A percentile compares a stretch with the other conserved stretches of the same genome.
These are phyloP conservation scores for Galerina marginata DNA, from an alignment of 768 basidiomycete species.

Conservation along the genomic window DNA sequence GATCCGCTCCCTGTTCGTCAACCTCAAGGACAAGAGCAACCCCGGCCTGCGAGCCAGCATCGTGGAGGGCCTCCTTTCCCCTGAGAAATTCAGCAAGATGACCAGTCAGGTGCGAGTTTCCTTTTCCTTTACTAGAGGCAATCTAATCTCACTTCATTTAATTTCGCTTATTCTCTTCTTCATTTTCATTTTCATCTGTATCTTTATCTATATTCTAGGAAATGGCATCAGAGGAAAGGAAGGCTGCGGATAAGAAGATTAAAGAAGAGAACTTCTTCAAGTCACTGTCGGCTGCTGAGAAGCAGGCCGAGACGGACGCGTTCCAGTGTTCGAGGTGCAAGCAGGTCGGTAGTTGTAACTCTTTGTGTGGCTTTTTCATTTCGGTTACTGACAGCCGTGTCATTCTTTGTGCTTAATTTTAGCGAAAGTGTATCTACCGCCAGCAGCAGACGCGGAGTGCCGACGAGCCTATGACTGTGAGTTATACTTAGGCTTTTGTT, in stretches of 20 bases:
- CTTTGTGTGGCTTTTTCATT: neutral
- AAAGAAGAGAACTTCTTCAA: slow-evolving; percentile 88
- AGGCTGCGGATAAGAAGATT: slow-evolving; percentile 82
- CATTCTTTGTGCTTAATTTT: neutral
- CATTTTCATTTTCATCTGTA: neutral
- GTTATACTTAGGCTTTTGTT: neutral
- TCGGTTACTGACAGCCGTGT: neutral
- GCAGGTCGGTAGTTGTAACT: slow-evolving; percentile 52
- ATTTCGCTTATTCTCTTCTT: neutral
- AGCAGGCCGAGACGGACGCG: slow-evolving; percentile 93
- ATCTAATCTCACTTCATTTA: too few species aligned
- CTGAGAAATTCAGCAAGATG: slow-evolving; percentile 79
- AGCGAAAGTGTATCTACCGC: slow-evolving; percentile 89
- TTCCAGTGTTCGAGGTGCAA: slow-evolving; percentile 98
- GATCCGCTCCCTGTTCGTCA: slow-evolving; percentile 88
- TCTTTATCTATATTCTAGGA: slow-evolving; percentile 57
- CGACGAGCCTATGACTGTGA: slow-evolving; percentile 95
- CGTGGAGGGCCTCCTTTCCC: slow-evolving; percentile 78
- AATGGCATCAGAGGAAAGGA: slow-evolving; percentile 94
- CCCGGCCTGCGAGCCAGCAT: slow-evolving; percentile 84
- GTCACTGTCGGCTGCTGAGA: slow-evolving; percentile 86
- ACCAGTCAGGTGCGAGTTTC: slow-evolving; percentile 65
- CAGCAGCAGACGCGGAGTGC: slow-evolving; percentile 98
- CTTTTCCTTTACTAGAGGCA: too few species aligned
- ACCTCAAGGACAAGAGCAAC: slow-evolving; percentile 95